Evolutionary conservation across 2,329 filamentous ascomycete genomes (phyloP).

Genomic region (Colletotrichum eleusines): DNA sequence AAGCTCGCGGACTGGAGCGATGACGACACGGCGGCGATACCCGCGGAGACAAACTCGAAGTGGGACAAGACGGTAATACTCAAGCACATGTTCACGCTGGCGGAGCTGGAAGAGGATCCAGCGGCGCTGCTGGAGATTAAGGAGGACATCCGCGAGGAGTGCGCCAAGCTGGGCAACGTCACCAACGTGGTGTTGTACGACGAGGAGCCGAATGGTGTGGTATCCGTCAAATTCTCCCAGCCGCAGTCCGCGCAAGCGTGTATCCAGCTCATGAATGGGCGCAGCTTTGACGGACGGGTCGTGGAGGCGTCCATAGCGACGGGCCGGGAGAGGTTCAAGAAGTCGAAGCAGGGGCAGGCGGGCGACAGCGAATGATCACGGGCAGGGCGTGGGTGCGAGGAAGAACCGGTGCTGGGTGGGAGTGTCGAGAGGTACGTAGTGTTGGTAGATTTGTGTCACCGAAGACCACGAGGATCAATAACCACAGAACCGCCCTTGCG

Average conservation of each 20-base stretch:
- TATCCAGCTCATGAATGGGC: constrained; percentile 80
- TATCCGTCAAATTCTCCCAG: constrained; percentile 84
- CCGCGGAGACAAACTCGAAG: constrained; percentile 59
- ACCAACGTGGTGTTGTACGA: constrained; percentile 95
- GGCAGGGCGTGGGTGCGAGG: constrained; percentile 51
- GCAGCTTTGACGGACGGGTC: constrained; percentile 79
- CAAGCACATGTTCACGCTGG: constrained; percentile 91
- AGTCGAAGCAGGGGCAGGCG: constrained; percentile 69
- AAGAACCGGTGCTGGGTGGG: background rate
- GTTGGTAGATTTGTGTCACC: constrained; percentile 13
- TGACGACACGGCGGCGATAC: constrained; percentile 74
- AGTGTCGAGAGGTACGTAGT: background rate
- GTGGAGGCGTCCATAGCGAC: constrained; percentile 79
- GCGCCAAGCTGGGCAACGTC: constrained; percentile 85
- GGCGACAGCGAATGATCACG: constrained; percentile 55
- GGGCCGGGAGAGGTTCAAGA: constrained; percentile 79
- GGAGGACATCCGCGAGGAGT: constrained; percentile 93
- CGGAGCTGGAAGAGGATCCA: constrained; percentile 87
- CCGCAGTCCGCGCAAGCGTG: constrained; percentile 78
- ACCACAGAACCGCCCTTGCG: background rate
- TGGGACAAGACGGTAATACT: constrained; percentile 88
- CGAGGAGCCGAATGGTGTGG: constrained; percentile 84
- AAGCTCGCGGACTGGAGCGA: constrained; percentile 97
- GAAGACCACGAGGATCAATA: background rate
- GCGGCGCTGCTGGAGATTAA: constrained; percentile 90